Percentiles rank a stretch among this genome's conserved stretches.
phyloP scores from a whole-genome alignment of 768 basidiomycete species.

The Lentinula aciculospora region DNA sequence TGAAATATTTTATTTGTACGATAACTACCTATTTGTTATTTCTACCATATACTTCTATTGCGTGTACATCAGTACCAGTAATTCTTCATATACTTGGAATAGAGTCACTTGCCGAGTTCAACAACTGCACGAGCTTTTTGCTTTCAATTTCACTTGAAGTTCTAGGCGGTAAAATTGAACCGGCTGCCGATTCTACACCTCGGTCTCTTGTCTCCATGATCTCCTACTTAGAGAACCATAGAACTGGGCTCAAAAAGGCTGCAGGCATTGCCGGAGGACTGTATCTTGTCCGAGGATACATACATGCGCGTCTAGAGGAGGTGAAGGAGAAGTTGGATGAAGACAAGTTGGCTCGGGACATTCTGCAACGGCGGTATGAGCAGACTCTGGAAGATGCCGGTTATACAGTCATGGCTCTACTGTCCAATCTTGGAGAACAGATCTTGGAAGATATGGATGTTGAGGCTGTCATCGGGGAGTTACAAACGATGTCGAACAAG shows the following conservation, averaged over 20 bases:
- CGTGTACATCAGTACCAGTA: not conserved
- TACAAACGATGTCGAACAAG: slow-evolving; percentile 25
- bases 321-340: slow-evolving; percentile 56
- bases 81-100: not conserved
- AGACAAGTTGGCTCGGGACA: slow-evolving; percentile 52
- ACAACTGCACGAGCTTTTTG: not conserved
- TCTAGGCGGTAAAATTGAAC: not conserved
- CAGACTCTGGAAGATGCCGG: slow-evolving; percentile 74
- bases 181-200: not conserved
- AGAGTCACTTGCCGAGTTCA: no score
- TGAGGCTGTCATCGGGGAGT: slow-evolving; percentile 56
- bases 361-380: slow-evolving; percentile 66
- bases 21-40: not conserved
- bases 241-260: slow-evolving; percentile 26
- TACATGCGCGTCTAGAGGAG: slow-evolving; percentile 58
- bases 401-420: slow-evolving; percentile 66
- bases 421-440: slow-evolving; percentile 61
- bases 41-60: not conserved
- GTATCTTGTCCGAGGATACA: slow-evolving; percentile 60
- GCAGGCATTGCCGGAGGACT: slow-evolving; percentile 51
- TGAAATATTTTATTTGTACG: not conserved
- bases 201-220: not conserved
- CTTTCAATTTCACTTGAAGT: not conserved
- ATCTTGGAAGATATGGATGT: slow-evolving; percentile 74
- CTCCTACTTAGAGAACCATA: not conserved